phyloP scores from a whole-genome alignment of 192 early-diverging fungal species.

The Coemansia sp. region DNA sequence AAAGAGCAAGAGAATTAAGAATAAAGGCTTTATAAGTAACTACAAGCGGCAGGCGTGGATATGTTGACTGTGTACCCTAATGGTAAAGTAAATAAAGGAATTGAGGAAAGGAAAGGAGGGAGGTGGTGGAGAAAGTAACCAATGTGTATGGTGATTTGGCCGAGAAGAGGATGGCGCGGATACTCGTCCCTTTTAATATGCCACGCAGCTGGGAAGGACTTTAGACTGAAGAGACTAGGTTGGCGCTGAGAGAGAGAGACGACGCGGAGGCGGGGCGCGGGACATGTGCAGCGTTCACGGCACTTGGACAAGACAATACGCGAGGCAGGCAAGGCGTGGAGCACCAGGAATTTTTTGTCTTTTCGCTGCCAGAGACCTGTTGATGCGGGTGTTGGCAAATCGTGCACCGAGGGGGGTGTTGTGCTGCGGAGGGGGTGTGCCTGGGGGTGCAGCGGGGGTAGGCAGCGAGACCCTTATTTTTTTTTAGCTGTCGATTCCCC shows the following conservation, averaged over 20 bases:
- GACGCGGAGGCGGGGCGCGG: constrained; percentile 6
- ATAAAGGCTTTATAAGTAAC: background rate
- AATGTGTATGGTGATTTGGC: constrained; percentile 1
- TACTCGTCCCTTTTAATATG: constrained; percentile 26
- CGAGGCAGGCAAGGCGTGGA: constrained; percentile 2
- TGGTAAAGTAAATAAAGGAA: constrained; percentile 1
- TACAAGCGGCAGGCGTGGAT: background rate
- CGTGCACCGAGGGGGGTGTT: background rate
- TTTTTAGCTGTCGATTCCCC: background rate
- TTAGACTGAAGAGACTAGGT: background rate
- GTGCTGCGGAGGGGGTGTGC: background rate
- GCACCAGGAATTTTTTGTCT: constrained; percentile 10
- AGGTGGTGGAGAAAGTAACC: background rate
- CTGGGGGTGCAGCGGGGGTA: constrained; percentile 7
- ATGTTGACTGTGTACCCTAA: background rate
- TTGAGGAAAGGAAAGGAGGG: background rate
- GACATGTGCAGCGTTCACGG: constrained; percentile 3
- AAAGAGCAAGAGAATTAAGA: background rate
- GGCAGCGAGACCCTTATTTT: background rate
- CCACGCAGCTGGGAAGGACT: constrained; percentile 17
- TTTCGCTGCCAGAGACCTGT: background rate
- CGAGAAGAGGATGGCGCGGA: constrained; percentile 7
- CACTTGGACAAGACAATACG: constrained; percentile 7
- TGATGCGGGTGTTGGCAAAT: background rate
- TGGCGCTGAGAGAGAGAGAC: constrained; percentile 2